Evolutionary conservation across 2,329 filamentous ascomycete genomes (phyloP).

Genomic region (Rutstroemia sp.): DNA sequence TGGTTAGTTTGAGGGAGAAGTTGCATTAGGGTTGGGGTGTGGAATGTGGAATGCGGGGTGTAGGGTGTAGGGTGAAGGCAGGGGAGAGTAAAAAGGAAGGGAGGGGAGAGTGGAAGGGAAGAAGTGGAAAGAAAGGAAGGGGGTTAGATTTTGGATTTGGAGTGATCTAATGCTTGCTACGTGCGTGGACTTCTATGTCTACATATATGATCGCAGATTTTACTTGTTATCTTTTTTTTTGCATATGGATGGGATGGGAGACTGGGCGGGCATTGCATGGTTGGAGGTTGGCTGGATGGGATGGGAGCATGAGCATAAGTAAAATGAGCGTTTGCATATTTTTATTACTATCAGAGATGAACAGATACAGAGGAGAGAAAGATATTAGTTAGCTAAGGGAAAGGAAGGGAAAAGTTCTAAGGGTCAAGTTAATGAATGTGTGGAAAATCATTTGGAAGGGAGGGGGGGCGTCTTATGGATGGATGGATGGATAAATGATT

Average conservation of each 20-base stretch:
- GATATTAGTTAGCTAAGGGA: neutral
- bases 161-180: neutral
- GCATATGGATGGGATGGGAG: too few species aligned
- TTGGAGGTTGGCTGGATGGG: neutral
- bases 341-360: too few species aligned
- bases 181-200: too few species aligned
- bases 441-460: neutral
- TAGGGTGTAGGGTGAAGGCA: neutral
- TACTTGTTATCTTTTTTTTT: neutral
- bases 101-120: too few species aligned
- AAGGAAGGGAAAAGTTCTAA: neutral
- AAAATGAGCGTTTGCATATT: too few species aligned
- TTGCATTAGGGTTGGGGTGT: constrained; percentile 35
- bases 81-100: too few species aligned
- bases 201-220: neutral
- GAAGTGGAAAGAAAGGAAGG: neutral
- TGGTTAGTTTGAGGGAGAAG: constrained; percentile 59
- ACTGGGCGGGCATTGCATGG: neutral
- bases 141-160: neutral
- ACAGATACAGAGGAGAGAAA: neutral
- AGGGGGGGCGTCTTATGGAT: neutral
- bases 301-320: too few species aligned
- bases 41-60: neutral
- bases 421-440: neutral
- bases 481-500: neutral